phyloP scores from a whole-genome alignment of 2,329 filamentous ascomycete species.

The Colletotrichum musae region DNA sequence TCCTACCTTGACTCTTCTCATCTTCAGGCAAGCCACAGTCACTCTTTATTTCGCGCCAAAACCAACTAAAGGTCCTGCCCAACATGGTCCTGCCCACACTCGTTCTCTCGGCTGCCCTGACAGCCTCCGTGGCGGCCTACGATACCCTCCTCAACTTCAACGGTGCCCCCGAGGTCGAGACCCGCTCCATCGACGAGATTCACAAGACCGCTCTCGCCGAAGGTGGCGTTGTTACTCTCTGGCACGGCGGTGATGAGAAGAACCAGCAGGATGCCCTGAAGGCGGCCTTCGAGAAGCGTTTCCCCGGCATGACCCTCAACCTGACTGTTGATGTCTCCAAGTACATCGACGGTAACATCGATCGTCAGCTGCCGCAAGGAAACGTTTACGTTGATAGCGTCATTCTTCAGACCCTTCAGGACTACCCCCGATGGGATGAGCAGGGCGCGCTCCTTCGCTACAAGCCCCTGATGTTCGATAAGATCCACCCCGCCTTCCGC shows the following conservation, averaged over 20 bases:
- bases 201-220: slow-evolving; percentile 64
- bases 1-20: too few species aligned
- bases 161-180: slow-evolving; percentile 51
- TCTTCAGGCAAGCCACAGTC: too few species aligned
- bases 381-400: slow-evolving; percentile 60
- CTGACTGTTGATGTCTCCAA: slow-evolving; percentile 62
- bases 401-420: too few species aligned
- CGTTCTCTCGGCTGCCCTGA: slow-evolving; percentile 2
- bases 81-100: slow-evolving; percentile 19
- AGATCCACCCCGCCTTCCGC: slow-evolving; percentile 58
- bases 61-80: slow-evolving; percentile 12
- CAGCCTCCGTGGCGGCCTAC: slow-evolving; percentile 16
- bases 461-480: slow-evolving; percentile 62
- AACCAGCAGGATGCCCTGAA: slow-evolving; percentile 56
- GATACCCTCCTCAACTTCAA: slow-evolving; percentile 27
- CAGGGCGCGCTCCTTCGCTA: slow-evolving; percentile 64
- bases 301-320: slow-evolving; percentile 66
- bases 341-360: slow-evolving; percentile 64
- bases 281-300: slow-evolving; percentile 59
- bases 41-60: neutral
- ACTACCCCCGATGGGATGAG: slow-evolving; percentile 59
- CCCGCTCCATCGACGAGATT: slow-evolving; percentile 63
- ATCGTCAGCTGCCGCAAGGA: slow-evolving; percentile 58
- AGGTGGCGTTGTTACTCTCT: slow-evolving; percentile 59
- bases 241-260: slow-evolving; percentile 63